phyloP scores from a whole-genome alignment of 768 basidiomycete genomes.

The Myochromella boudieri region DNA sequence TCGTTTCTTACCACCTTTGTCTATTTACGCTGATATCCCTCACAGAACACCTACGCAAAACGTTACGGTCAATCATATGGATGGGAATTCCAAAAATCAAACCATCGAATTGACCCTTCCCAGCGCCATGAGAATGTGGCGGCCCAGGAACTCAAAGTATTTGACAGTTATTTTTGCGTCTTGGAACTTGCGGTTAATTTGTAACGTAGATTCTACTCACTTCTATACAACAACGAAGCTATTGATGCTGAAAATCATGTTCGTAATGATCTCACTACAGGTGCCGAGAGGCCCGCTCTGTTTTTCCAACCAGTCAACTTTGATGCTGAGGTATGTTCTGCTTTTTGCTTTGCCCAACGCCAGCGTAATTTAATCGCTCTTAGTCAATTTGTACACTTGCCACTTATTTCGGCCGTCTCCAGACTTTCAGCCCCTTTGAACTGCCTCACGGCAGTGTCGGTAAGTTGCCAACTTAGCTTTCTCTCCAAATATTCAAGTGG shows the following conservation, averaged over 20 bases:
- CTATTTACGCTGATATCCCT: not conserved
- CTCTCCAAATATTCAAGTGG: not conserved
- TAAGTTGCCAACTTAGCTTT: slow-evolving; percentile 4
- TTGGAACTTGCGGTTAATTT: slow-evolving; percentile 1
- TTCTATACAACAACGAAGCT: slow-evolving; percentile 60
- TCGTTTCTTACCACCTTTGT: slow-evolving; percentile 11
- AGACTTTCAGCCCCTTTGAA: slow-evolving; percentile 45
- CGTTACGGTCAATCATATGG: slow-evolving; percentile 20
- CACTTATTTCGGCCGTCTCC: slow-evolving; percentile 63
- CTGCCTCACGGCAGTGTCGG: slow-evolving; percentile 12
- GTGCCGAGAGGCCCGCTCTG: slow-evolving; percentile 30
- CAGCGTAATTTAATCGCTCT: not conserved
- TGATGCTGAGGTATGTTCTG: slow-evolving; percentile 51
- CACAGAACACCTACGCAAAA: slow-evolving; percentile 39
- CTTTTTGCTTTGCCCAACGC: not conserved
- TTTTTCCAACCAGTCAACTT: slow-evolving; percentile 59
- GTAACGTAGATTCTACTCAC: slow-evolving; percentile 33
- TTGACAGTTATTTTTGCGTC: not conserved
- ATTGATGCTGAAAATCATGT: slow-evolving; percentile 34
- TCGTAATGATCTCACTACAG: slow-evolving; percentile 14
- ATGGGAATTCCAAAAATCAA: slow-evolving; percentile 20
- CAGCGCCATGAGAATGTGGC: slow-evolving; percentile 60
- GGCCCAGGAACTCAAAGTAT: slow-evolving; percentile 52
- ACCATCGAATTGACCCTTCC: slow-evolving; percentile 50
- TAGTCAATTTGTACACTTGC: slow-evolving; percentile 56